Evolutionary conservation across 148 eudicot genomes (phyloP).

Genomic region (Drosera capensis): DNA sequence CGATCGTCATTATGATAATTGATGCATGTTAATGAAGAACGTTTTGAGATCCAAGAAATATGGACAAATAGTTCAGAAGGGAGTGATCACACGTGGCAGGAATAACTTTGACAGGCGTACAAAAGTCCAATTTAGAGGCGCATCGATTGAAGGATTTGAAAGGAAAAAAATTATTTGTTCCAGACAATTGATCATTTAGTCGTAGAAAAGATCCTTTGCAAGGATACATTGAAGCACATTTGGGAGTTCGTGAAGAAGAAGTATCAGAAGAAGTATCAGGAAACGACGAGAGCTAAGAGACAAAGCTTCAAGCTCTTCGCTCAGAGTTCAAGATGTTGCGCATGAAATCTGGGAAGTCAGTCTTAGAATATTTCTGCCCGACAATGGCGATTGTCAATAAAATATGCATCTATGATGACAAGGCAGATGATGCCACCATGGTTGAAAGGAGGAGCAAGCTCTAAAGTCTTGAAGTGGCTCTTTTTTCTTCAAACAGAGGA

Average conservation of each 20-base stretch:
- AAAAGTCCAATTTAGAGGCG: too few species aligned
- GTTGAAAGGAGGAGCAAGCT: slow-evolving; percentile 11
- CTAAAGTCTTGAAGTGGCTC: slow-evolving; percentile 1
- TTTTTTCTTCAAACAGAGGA: not conserved
- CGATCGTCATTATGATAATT: too few species aligned
- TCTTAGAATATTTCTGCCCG: not conserved
- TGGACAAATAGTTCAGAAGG: too few species aligned
- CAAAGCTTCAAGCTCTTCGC: not conserved
- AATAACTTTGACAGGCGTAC: too few species aligned
- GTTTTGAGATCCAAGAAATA: too few species aligned
- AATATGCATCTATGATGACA: not conserved
- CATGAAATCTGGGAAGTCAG: slow-evolving; percentile 1
- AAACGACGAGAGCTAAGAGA: not conserved
- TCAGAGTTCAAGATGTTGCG: not conserved
- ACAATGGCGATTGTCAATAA: not conserved
- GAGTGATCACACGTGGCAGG: too few species aligned
- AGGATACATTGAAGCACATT: not conserved
- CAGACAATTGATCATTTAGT: not conserved
- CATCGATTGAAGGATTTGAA: too few species aligned
- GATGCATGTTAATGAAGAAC: too few species aligned
- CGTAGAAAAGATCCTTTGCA: not conserved
- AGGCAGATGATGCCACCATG: not conserved
- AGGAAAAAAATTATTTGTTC: too few species aligned
- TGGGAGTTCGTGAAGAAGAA: not conserved
- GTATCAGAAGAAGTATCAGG: not conserved